A percentile compares a stretch with the other conserved stretches of the same genome.
Conservation (phyloP, 1,139 yeast genomes). For the Yamadazyma dushanensis region DNA sequence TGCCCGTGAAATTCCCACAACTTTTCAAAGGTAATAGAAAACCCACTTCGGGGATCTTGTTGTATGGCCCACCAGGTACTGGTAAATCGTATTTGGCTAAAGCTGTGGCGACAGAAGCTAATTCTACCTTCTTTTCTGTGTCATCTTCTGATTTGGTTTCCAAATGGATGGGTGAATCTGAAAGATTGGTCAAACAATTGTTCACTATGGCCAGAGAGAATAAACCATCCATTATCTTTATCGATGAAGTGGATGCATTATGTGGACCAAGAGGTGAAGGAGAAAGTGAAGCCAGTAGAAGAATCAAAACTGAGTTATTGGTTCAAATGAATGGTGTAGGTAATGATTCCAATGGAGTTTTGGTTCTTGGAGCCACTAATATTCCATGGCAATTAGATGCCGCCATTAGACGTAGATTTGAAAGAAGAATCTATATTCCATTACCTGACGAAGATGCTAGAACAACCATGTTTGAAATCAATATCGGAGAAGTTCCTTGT, state of each 20-base stretch:
- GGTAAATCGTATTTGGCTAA: conserved; percentile 97
- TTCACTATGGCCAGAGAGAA: conserved; percentile 96
- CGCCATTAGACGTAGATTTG: conserved; percentile 96
- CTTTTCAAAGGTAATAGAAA: conserved; percentile 90
- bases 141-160: conserved; percentile 93
- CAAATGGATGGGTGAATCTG: conserved; percentile 99
- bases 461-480: conserved; percentile 88
- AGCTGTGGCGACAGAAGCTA: conserved; percentile 98
- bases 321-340: conserved; percentile 99
- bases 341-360: conserved; percentile 86
- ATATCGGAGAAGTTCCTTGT: conserved; percentile 90
- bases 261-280: conserved; percentile 99
- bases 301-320: conserved; percentile 92
- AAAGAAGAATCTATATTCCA: conserved; percentile 90
- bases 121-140: conserved; percentile 92
- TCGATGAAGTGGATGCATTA: conserved; percentile 96
- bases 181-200: conserved; percentile 89
- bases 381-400: conserved; percentile 99
- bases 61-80: conserved; percentile 99
- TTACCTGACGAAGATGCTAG: conserved; percentile 92
- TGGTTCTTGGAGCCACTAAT: conserved; percentile 96
- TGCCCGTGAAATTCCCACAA: conserved; percentile 88
- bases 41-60: conserved; percentile 87
- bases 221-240: conserved; percentile 92
- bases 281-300: conserved; percentile 92